Conservation (phyloP, 805 yeast species). For the Danielia oregonensis region DNA sequence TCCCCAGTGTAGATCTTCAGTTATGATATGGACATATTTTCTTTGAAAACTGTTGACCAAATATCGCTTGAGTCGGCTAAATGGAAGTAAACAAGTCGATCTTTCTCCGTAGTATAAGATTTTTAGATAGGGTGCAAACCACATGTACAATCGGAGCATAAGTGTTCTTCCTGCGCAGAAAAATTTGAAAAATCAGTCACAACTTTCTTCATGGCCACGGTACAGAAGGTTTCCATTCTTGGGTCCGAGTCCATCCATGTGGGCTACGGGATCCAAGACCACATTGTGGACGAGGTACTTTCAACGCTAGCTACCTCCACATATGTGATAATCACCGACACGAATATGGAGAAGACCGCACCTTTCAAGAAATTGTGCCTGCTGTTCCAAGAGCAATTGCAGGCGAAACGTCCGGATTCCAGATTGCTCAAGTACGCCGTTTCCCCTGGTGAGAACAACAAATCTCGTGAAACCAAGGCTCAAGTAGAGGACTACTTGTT, state of each 20-base stretch:
- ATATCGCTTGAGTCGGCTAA: too few species aligned
- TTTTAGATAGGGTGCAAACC: too few species aligned
- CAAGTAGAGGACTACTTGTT: conserved; percentile 87
- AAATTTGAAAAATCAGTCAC: conserved; percentile 3
- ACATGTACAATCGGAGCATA: too few species aligned
- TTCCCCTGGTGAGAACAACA: conserved; percentile 91
- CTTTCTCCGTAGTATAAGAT: too few species aligned
- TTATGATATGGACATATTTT: too few species aligned
- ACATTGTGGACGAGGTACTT: conserved; percentile 67
- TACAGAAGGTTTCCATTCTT: conserved; percentile 65
- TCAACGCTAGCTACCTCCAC: conserved; percentile 73
- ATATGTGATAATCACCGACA: conserved; percentile 85
- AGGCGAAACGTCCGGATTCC: conserved; percentile 42
- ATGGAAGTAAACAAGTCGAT: too few species aligned
- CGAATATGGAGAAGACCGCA: conserved; percentile 67
- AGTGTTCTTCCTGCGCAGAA: too few species aligned
- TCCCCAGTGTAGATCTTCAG: too few species aligned
- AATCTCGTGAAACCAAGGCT: conserved; percentile 85
- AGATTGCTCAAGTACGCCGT: conserved; percentile 73
- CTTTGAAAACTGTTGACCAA: too few species aligned
- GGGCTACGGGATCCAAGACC: conserved; percentile 76
- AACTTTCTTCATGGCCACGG: conserved; percentile 15
- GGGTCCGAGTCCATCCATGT: conserved; percentile 85
- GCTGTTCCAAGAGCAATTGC: conserved; percentile 39
- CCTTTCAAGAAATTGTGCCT: conserved; percentile 48